phyloP scores from a whole-genome alignment of 2,329 filamentous ascomycete species.

The Fusarium ramigenum region DNA sequence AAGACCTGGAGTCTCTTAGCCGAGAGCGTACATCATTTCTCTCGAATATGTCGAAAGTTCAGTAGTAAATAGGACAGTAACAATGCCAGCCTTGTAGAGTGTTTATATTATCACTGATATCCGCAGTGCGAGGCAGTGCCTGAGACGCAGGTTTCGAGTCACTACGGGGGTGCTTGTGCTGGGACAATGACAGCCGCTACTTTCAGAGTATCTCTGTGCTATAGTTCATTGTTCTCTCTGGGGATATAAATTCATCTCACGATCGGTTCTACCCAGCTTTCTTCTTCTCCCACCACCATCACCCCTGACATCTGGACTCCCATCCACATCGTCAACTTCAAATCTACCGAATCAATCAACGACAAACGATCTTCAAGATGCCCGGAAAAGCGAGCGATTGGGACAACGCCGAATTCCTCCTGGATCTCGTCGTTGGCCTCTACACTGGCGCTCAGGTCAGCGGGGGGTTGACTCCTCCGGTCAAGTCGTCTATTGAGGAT shows the following conservation, averaged over 20 bases:
- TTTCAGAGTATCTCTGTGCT: background rate
- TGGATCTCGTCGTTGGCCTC: conserved; percentile 47
- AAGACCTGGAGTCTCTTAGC: background rate
- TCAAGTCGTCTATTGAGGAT: conserved; percentile 45
- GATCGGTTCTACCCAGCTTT: background rate
- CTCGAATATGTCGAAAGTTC: background rate
- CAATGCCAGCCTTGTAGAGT: background rate
- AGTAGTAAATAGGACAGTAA: background rate
- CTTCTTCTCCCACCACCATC: background rate
- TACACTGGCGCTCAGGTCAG: conserved; percentile 43
- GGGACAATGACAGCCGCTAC: background rate
- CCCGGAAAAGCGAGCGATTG: conserved; percentile 39
- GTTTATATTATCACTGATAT: background rate
- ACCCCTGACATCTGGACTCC: background rate
- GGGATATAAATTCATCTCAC: background rate
- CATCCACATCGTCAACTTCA: background rate
- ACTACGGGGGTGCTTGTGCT: background rate
- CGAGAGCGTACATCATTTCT: background rate
- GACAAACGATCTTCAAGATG: conserved; percentile 25
- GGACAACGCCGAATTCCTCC: conserved; percentile 48
- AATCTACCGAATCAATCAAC: background rate
- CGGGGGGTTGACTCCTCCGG: conserved; percentile 42
- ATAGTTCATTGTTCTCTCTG: background rate
- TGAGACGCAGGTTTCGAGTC: background rate
- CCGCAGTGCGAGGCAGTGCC: background rate